phyloP scores from a whole-genome alignment of 2,329 filamentous ascomycete genomes.

The Trichoderma koningiopsis region DNA sequence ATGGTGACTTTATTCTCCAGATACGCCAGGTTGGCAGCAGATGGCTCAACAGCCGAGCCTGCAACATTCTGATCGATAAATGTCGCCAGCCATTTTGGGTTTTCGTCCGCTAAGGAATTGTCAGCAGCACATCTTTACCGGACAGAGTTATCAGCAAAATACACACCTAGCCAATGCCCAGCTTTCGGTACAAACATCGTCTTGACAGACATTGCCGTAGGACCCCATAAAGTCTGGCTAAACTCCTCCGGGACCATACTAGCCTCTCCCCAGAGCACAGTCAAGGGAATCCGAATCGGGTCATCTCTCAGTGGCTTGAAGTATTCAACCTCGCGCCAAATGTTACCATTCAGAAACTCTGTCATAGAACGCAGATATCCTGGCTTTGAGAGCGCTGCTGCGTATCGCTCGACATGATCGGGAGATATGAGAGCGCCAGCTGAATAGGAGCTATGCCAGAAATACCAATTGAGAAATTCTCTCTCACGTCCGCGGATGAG shows the following conservation, averaged over 20 bases:
- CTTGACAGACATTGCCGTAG: conserved; percentile 4
- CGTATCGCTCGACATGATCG: conserved; percentile 44
- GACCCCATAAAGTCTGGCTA: conserved; percentile 12
- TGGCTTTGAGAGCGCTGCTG: conserved; percentile 44
- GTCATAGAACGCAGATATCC: conserved; percentile 47
- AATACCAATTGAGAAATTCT: conserved; percentile 50
- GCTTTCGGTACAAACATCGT: conserved; percentile 6
- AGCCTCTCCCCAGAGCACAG: conserved; percentile 36
- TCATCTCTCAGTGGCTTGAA: conserved; percentile 37
- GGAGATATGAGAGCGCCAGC: conserved; percentile 42
- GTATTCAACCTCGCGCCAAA: conserved; percentile 41
- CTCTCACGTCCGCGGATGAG: conserved; percentile 47
- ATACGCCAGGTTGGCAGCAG: background rate
- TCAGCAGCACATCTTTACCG: background rate
- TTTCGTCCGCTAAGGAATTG: background rate
- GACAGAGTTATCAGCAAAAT: background rate
- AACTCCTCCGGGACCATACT: conserved; percentile 30
- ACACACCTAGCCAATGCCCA: conserved; percentile 17
- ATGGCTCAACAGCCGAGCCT: background rate
- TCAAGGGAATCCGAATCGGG: conserved; percentile 28
- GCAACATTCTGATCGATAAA: conserved; percentile 10
- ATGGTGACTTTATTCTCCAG: background rate
- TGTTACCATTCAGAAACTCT: conserved; percentile 37
- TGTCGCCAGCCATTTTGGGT: background rate
- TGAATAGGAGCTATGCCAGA: conserved; percentile 48